Evolutionary conservation across 257 asterid genomes (phyloP), one percentile per base, ranked within the genome.

Genomic region (Solanum pinnatisectum): DNA sequence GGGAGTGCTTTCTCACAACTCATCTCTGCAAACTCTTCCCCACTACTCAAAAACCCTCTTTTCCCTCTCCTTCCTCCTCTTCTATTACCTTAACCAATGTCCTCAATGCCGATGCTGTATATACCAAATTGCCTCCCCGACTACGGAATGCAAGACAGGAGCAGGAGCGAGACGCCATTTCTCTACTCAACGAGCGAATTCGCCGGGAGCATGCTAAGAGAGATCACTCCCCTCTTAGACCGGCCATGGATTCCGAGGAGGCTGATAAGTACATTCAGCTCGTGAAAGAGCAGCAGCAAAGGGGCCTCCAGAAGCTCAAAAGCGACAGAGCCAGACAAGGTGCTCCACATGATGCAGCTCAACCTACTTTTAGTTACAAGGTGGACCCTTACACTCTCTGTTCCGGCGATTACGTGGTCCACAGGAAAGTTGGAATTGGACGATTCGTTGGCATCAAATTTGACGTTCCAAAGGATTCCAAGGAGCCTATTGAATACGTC

Each of bases 231-330:
- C 88, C 92, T 39, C 88, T 91, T 52, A 90, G 93, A 92, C 92
- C 94, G 40, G 83, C 92, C 82, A 92, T 96, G 93, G 96, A 94
- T 77, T 88, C 98, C 23, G 88, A 77, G 87, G 99, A 95, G 92
- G 98, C 98, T n/a, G 98, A 95, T 84, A 91, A 88, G 95, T 96
- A 95, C 90, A 95, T 96, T 92, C 94, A 91, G 90, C 92, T 91
- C 60, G 99, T 95, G 79, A 95, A 94, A 90, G 95, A 95, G 93
- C 97, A 96, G 93, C 99, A 96, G 91, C 96, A 93, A 91, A 95
- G 96, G 91, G 99, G 99, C 16, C 86, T 96, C 87, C 96, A 93
- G 95, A 95, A 95, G 90, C 97, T 96, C 88, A 94, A 92, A 93
- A 96, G 93, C 52, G 94, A 90, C 25, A 86, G 93, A 16, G 35